A percentile compares a stretch with the other conserved stretches of the same genome.
Evolutionary conservation across 2,329 filamentous ascomycete species (phyloP).

Genomic region (Alternaria postmessia): DNA sequence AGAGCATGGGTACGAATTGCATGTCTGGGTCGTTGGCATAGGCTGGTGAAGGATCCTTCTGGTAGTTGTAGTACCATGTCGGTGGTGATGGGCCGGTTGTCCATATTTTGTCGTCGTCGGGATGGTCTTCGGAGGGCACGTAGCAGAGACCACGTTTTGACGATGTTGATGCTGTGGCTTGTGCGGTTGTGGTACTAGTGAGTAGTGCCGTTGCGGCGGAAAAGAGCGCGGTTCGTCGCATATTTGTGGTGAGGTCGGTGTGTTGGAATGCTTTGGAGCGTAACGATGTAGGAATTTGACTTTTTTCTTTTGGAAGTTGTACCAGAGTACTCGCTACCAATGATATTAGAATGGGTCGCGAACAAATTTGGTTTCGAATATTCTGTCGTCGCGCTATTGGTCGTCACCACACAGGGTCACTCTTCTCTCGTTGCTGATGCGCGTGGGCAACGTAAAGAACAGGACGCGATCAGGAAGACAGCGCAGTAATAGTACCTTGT

Average conservation of each 20-base stretch:
- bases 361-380: background rate
- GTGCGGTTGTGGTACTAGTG: conserved; percentile 18
- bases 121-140: conserved; percentile 63
- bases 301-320: background rate
- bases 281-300: background rate
- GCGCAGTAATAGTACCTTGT: background rate
- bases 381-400: background rate
- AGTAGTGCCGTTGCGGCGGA: conserved; percentile 11
- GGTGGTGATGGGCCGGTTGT: conserved; percentile 63
- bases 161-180: conserved; percentile 53
- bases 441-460: background rate
- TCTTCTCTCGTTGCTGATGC: background rate
- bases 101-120: conserved; percentile 73
- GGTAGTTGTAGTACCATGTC: conserved; percentile 89
- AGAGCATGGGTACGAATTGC: conserved; percentile 84
- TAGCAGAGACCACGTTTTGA: conserved; percentile 78
- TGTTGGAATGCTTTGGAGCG: background rate
- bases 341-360: background rate
- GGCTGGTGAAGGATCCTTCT: conserved; percentile 61
- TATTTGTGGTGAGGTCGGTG: conserved; percentile 2
- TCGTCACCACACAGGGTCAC: background rate
- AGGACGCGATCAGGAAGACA: background rate
- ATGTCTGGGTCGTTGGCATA: conserved; percentile 59
- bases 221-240: conserved; percentile 9
- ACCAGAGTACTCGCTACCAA: background rate